These are phyloP conservation scores for Cercospora nicotianae DNA, from an alignment of 2,329 filamentous ascomycete species.

Conservation along the genomic window DNA sequence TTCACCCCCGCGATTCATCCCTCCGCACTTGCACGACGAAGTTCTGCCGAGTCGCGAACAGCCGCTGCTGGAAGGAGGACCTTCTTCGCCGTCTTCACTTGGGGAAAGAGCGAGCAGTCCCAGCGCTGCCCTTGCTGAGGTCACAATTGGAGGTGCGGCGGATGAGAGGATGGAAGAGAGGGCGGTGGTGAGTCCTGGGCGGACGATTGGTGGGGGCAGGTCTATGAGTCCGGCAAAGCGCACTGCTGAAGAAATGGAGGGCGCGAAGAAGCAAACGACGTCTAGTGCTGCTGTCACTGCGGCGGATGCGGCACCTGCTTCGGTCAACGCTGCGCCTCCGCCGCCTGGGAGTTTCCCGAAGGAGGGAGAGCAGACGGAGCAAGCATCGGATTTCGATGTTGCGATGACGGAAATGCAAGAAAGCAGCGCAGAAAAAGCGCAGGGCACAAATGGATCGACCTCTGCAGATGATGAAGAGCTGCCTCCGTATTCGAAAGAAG, in stretches of 20 bases:
- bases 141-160: constrained; percentile 25
- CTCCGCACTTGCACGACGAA: constrained; percentile 58
- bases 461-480: constrained; percentile 25
- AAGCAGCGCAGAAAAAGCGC: constrained; percentile 11
- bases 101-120: constrained; percentile 35
- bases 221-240: constrained; percentile 58
- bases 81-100: not conserved
- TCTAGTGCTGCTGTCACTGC: not conserved
- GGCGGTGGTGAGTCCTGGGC: constrained; percentile 23
- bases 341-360: constrained; percentile 22
- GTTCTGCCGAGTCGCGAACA: constrained; percentile 36
- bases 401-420: constrained; percentile 27
- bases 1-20: constrained; percentile 49
- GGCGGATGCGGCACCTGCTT: not conserved
- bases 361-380: constrained; percentile 14
- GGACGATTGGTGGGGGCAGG: constrained; percentile 33
- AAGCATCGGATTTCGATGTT: constrained; percentile 22
- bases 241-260: constrained; percentile 56
- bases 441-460: constrained; percentile 3
- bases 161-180: constrained; percentile 44
- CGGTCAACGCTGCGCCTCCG: not conserved
- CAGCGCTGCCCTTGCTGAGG: constrained; percentile 33
- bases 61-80: not conserved
- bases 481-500: constrained; percentile 33
- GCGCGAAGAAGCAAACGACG: constrained; percentile 1